phyloP scores from a whole-genome alignment of 2,329 filamentous ascomycete genomes.

The Calonectria pseudoturangicola region DNA sequence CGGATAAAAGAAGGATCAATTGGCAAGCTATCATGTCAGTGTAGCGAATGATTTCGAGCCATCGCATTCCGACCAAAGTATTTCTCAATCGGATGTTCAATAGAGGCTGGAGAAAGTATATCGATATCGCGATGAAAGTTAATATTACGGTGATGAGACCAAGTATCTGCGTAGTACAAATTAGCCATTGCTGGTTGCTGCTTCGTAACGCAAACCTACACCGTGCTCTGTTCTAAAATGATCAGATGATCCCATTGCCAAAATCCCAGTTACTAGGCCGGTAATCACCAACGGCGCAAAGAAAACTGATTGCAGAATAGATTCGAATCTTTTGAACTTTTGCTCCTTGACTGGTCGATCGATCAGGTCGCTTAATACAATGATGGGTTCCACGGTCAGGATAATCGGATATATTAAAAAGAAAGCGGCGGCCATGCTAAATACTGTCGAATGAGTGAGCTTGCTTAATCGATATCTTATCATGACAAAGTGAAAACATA shows the following conservation, averaged over 20 bases:
- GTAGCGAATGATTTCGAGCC: slow-evolving; percentile 27
- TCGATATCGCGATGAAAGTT: not conserved
- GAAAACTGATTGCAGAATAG: not conserved
- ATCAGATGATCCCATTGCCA: slow-evolving; percentile 29
- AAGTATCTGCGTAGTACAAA: not conserved
- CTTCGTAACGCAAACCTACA: not conserved
- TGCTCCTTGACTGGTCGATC: slow-evolving; percentile 1
- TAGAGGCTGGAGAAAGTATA: slow-evolving; percentile 15
- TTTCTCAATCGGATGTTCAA: not conserved
- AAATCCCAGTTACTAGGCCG: slow-evolving; percentile 17
- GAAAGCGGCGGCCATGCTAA: slow-evolving; percentile 28
- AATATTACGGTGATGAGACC: slow-evolving; percentile 19
- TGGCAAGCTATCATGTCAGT: slow-evolving; percentile 26
- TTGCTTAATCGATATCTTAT: not conserved
- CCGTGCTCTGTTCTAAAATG: slow-evolving; percentile 34
- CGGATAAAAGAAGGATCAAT: slow-evolving; percentile 10
- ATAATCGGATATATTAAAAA: slow-evolving; percentile 26
- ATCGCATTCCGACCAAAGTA: slow-evolving; percentile 10
- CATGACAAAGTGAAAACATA: not conserved
- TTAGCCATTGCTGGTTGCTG: not conserved
- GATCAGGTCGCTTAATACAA: slow-evolving; percentile 17
- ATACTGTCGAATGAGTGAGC: slow-evolving; percentile 13
- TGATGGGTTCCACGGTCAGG: not conserved
- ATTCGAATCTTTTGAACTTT: slow-evolving; percentile 27
- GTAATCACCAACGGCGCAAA: slow-evolving; percentile 11